Percentiles rank a stretch among this genome's conserved stretches.
Conservation (phyloP, 176 grass and related monocot species). For the Pontederia paniculata region DNA sequence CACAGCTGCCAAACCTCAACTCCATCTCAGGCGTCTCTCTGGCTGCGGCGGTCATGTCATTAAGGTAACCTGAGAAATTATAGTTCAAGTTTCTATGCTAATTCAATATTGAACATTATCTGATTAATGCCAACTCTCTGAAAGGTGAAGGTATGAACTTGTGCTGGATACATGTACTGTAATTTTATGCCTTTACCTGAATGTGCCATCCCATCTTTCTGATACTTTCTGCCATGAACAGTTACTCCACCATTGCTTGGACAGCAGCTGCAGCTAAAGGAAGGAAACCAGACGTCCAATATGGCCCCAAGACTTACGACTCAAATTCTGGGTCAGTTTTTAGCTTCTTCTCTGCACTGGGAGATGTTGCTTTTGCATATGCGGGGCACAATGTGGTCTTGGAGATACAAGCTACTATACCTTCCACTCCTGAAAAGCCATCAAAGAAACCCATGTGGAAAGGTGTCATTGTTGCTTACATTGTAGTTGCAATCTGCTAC, state of each 20-base stretch:
- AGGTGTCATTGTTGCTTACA: too few relatives aligned
- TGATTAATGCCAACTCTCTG: too few relatives aligned
- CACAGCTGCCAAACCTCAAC: not conserved
- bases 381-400: not conserved
- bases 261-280: not conserved
- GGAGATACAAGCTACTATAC: not conserved
- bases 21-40: not conserved
- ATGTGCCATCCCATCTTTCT: too few relatives aligned
- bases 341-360: not conserved
- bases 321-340: not conserved
- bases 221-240: not conserved
- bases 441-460: not conserved
- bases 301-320: not conserved
- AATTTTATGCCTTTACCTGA: too few relatives aligned
- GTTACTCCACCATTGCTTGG: slow-evolving; percentile 3
- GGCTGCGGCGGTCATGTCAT: not conserved
- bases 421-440: not conserved
- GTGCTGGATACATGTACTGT: too few relatives aligned
- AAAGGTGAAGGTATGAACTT: too few relatives aligned
- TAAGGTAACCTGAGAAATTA: not conserved
- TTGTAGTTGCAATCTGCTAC: not conserved
- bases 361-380: slow-evolving; percentile 1
- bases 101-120: too few relatives aligned
- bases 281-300: not conserved
- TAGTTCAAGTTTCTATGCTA: too few relatives aligned